Evolutionary conservation across 148 eudicot genomes (phyloP).

Genomic region (Dianthus caryophyllus): DNA sequence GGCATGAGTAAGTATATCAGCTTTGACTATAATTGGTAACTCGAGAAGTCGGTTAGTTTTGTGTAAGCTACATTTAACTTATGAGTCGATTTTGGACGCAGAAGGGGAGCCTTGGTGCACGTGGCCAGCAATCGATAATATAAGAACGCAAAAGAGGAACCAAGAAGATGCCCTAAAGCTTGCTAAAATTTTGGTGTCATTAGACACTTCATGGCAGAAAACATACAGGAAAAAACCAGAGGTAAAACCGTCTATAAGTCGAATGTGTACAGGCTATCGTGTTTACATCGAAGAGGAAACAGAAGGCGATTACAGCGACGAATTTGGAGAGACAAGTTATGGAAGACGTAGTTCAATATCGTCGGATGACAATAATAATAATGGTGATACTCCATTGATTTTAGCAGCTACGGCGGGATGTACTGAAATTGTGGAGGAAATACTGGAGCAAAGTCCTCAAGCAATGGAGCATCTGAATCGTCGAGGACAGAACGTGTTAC

Average conservation of each 20-base stretch:
- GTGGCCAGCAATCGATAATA: not conserved
- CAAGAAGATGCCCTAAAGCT: slow-evolving; percentile 7
- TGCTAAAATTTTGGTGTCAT: not conserved
- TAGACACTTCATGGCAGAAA: slow-evolving; percentile 6
- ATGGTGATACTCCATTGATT: slow-evolving; percentile 3
- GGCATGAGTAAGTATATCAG: not conserved
- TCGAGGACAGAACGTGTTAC: not conserved
- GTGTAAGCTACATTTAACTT: too few relatives aligned
- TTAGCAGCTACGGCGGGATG: slow-evolving; percentile 8
- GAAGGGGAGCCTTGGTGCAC: slow-evolving; percentile 5
- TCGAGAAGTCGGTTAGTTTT: too few relatives aligned
- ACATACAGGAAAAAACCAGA: not conserved
- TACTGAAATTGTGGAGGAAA: slow-evolving; percentile 10
- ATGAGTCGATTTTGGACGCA: not conserved
- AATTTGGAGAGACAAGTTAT: not conserved
- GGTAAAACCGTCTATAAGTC: not conserved
- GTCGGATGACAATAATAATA: too few relatives aligned
- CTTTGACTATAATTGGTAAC: too few relatives aligned
- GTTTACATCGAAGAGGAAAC: not conserved
- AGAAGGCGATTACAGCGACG: not conserved
- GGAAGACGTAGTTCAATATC: not conserved
- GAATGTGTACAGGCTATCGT: not conserved
- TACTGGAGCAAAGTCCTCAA: not conserved
- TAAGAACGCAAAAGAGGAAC: not conserved
- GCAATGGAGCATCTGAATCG: slow-evolving; percentile 5